Base-by-base conservation (phyloP, 2,329 filamentous ascomycete genomes). In the Penicillium corylophilum region DNA sequence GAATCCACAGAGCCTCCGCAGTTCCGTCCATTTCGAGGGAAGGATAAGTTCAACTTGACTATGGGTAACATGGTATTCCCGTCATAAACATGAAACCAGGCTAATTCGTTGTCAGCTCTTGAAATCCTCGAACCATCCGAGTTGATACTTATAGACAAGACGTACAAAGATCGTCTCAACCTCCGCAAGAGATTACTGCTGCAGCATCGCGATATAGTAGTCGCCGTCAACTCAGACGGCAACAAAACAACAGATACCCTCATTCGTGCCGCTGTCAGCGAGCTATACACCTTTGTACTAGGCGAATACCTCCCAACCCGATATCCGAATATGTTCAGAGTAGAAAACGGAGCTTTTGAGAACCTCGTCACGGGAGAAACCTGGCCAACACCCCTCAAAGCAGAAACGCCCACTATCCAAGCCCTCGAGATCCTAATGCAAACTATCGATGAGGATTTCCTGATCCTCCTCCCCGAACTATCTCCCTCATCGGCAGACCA, bases 361-460 rank as follows among this genome's bases (percentile, higher is more conserved):
- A 40, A 40, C 22, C 36, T 40, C 20, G 36, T 40, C 10, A 40
- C 36, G 10, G 13, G 33, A 35, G 33, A 35, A 35, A 35, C 33
- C 3, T 35, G 33, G 33, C 33, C 33, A 16, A 18, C 33, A 16
- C 16, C n/a, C 33, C n/a, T 35, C n/a, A 35, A n/a, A 23, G 1
- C 18, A 15, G 36, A 24, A 40, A n/a, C 20, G 4, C 20, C 22
- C 1, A 22, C 36, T 23, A 22, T 56, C 7, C 57, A 64, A 22
- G 77, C 79, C 1, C 73, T 85, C 2, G 62, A 73, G 22, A 13
- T 38, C 16, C 23, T 49, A 4, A 40, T 76, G 26, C 68, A 71
- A 10, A 78, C 80, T 46, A 66, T 86, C 23, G 84, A 86, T 57
- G 77, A 79, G 41, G 84, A 87, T 48, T 82, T 85, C 62, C 68